Base-by-base conservation (phyloP, 2,329 filamentous ascomycete species). In the Colletotrichum magnum region DNA sequence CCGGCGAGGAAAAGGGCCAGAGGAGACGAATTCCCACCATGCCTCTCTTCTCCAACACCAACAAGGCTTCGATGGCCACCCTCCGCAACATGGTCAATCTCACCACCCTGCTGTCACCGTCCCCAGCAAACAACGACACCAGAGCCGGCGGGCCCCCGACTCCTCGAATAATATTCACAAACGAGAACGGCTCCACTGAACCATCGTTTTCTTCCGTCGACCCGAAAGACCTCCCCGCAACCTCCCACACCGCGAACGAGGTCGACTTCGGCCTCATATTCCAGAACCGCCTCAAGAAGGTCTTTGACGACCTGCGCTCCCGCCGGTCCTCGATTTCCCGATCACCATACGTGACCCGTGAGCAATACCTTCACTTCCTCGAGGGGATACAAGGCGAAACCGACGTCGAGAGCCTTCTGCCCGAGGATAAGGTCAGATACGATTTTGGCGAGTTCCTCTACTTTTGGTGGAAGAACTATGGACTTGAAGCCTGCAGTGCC, bases 341-440 rank as follows among this genome's bases (percentile, higher is more conserved):
- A 50, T 76, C 79, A 32, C 72, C 62, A 0, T 36, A 63, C 10
- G 71, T 83, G 12, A 77, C 80, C 1, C 75, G 60, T 50, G 79
- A 80, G 7, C 78, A 79, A 39, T 84, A 90, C 62, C 74, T 77
- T 36, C 73, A 74, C 5, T 91, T 90, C 75, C 76, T 91, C n/a
- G 77, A 80, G 43, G 74, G 77, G 1, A 80, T 80, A 1, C 89
- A 91, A 73, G 83, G 83, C 39, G 85, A 88, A 63, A 57, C 70
- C 13, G 69, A 73, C 5, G 73, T 80, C 4, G 71, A 75, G 4
- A 61, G 48, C 16, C 15, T 62, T 5, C 74, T 84, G 13, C 75
- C 77, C 16, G 71, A 77, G n/a, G 73, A 79, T 16, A 79, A 82
- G 50, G 80, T 86, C 4, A 74, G 73, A 2, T 89, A 87, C 74